phyloP scores from a whole-genome alignment of 2,329 filamentous ascomycete species.

The Colletotrichum abscissum region DNA sequence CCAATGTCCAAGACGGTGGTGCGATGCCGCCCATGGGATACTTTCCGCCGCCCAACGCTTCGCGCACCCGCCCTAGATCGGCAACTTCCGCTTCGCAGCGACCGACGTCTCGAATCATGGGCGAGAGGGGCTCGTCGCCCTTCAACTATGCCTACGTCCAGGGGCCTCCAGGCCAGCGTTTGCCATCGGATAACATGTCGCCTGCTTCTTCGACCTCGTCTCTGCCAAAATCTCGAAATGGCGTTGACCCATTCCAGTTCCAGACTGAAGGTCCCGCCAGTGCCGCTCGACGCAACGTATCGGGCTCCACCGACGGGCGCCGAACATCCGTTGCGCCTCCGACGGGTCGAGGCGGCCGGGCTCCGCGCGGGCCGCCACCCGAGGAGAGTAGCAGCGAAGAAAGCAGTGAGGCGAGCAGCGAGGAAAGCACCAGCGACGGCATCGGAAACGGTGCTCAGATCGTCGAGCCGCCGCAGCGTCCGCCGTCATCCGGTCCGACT shows the following conservation, averaged over 20 bases:
- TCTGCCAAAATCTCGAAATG: conserved; percentile 41
- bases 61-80: conserved; percentile 54
- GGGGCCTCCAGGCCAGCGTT: conserved; percentile 48
- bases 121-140: conserved; percentile 53
- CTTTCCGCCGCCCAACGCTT: conserved; percentile 58
- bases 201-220: conserved; percentile 44
- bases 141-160: conserved; percentile 59
- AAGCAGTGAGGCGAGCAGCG: conserved; percentile 42
- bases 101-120: conserved; percentile 45
- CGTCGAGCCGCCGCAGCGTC: conserved; percentile 39
- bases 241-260: conserved; percentile 63
- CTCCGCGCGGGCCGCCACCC: conserved; percentile 43
- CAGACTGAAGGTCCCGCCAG: conserved; percentile 58
- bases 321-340: conserved; percentile 42
- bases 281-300: conserved; percentile 50
- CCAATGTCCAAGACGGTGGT: conserved; percentile 47
- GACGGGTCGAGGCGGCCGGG: conserved; percentile 46
- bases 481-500: not conserved
- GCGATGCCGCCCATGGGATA: conserved; percentile 62
- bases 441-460: conserved; percentile 49
- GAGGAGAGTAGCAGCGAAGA: conserved; percentile 44
- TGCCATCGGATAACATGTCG: conserved; percentile 54
- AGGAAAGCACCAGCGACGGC: conserved; percentile 51
- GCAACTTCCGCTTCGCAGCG: conserved; percentile 54
- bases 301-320: conserved; percentile 47